Conservation (phyloP, 495 filamentous ascomycete species). For the Penicillium manginii region DNA sequence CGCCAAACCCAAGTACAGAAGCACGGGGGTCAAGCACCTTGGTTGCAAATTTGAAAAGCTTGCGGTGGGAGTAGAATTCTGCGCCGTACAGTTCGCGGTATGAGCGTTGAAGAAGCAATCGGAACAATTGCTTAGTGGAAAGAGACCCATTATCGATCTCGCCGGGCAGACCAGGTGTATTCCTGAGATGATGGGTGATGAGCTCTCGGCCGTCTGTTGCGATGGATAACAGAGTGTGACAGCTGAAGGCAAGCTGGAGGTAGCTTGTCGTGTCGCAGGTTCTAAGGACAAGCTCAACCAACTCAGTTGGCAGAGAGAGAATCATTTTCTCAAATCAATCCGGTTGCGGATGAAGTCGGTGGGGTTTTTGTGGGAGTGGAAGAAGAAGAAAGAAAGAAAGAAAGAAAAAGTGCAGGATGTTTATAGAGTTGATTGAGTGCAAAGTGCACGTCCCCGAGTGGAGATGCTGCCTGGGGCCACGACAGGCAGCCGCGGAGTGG, state of each 20-base stretch:
- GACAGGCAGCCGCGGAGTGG: no score
- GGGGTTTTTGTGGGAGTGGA: no score
- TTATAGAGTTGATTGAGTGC: no score
- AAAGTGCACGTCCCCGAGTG: no score
- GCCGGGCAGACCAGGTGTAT: conserved; percentile 38
- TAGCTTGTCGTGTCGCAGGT: conserved; percentile 37
- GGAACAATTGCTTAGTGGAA: conserved; percentile 29
- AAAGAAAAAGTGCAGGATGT: no score
- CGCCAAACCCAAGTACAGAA: conserved; percentile 25
- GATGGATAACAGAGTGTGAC: conserved; percentile 71
- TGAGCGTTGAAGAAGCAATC: conserved; percentile 26
- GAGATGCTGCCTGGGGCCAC: no score
- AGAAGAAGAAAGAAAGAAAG: no score
- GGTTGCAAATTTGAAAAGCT: conserved; percentile 26
- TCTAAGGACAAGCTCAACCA: conserved; percentile 44
- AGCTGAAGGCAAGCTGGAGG: conserved; percentile 38
- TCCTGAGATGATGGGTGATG: conserved; percentile 37
- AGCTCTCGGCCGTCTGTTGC: conserved; percentile 69
- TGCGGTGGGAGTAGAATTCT: conserved; percentile 29
- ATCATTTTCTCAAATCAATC: conserved; percentile 25
- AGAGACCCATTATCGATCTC: no score
- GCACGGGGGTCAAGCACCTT: conserved; percentile 34
- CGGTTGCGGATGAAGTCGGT: no score
- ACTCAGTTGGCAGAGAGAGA: conserved; percentile 42
- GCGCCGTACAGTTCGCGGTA: conserved; percentile 38